These are phyloP conservation scores for Diaporthe sp. DNA, from an alignment of 2,329 filamentous ascomycete species.

Conservation along the genomic window DNA sequence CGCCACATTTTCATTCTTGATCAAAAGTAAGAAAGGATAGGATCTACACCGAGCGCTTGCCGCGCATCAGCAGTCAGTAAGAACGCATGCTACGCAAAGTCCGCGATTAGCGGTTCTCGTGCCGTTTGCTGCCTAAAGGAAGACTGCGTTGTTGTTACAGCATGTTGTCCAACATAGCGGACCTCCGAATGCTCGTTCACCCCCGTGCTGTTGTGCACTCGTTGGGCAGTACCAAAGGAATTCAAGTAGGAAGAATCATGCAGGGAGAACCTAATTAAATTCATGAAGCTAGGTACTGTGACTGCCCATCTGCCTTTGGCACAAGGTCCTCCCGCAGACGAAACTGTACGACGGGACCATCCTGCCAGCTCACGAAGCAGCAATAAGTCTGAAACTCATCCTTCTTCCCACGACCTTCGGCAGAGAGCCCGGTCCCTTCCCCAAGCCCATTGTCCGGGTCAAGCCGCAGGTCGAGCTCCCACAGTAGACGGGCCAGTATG, in stretches of 20 bases:
- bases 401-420: conserved; percentile 1
- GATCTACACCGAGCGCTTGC: not conserved
- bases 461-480: not conserved
- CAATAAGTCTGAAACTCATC: conserved; percentile 15
- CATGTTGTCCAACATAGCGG: no score
- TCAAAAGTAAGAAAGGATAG: not conserved
- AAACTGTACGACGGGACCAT: not conserved
- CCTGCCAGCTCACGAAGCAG: conserved; percentile 7
- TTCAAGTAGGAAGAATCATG: no score
- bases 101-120: no score
- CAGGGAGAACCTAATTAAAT: no score
- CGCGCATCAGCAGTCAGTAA: not conserved
- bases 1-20: not conserved
- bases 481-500: not conserved
- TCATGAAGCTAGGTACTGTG: no score
- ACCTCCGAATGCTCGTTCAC: no score
- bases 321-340: no score
- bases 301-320: no score
- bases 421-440: not conserved
- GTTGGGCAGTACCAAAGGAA: no score
- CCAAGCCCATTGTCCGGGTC: not conserved
- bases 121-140: no score
- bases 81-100: not conserved
- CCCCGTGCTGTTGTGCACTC: no score
- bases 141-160: no score